Base-by-base conservation (phyloP, 306 rosid species). In the Cucurbita pepo region DNA sequence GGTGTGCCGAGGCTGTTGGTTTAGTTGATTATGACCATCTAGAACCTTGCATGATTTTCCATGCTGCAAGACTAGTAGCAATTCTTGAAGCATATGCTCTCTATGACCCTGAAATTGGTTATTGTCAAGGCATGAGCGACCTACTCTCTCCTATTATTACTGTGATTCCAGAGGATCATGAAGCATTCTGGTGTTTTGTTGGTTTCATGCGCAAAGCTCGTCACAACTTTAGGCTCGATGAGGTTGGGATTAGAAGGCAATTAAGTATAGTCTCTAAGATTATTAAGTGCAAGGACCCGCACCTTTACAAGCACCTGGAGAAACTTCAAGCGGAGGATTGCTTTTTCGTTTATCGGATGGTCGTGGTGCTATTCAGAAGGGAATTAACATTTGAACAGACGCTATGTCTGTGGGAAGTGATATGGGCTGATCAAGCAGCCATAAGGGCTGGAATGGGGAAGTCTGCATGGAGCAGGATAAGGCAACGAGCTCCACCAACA, bases 111-210 rank as follows among this genome's bases (percentile, higher is more conserved):
- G 99, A 95, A 85, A 91, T 95, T 71, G 99, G 99, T 50, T 95
- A 95, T 83, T 95, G 99, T 82, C 99, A 95, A 83, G 99, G 99
- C n/a, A 95, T 95, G 99, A 95, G 99, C 38, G 99, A 95, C 84
- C 84, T 95, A 41, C 95, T 95, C 55, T 95, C 99, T 70, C 99
- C 99, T 40, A 95, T 95, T 74, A 77, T 88, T 78, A 69, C 88
- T 52, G 96, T 95, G 47, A 81, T 95, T 60, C 51, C 90, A 0
- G 97, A 95, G 59, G 96, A 95, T 84, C 92, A 89, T 0, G 99
- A 91, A 77, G 99, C 99, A 48, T 95, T 95, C 90, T 95, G 99
- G 99, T 95, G 99, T 82, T 95, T 95, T 78, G 99, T 89, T 77
- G 99, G 99, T 76, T 95, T 95, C 82, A 95, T 95, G 99, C 90